Base-by-base conservation (phyloP, 805 yeast species). In the Lipomyces sp. region DNA sequence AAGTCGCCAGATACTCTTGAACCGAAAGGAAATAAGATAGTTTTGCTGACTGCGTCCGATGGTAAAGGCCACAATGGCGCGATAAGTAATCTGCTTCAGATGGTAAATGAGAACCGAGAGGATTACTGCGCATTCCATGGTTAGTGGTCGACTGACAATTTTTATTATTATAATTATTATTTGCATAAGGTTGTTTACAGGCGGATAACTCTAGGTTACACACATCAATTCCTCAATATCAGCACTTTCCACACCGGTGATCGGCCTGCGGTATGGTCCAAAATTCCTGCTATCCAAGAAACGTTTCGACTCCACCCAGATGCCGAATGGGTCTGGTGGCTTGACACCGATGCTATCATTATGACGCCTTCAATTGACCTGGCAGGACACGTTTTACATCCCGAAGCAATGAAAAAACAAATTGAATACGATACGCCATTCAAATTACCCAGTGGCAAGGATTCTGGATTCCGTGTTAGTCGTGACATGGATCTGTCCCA, bases 241-340 rank as follows among this genome's bases (percentile, higher is more conserved):
- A 64, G 74, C 15, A 63, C 72, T n/a, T 72, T 64, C 63, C 64
- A 53, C 35, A 37, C 33, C n/a, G 53, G 50, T 35, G 66, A 61
- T 6, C 63, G 66, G 29, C 69, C 62, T 3, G 61, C 62, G 18
- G 71, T 64, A 7, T 78, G 80, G 80, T 71, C 71, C 50, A 78
- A 78, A 62, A 64, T 78, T 34, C 75, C 77, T 4, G 78, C 79
- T 15, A 71, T 78, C 29, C 67, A 67, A 59, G 75, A 75, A 13
- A 74, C 78, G 3, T 76, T 77, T 53, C 72, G 69, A 13, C 53
- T 51, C 33, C 62, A 75, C 63, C 79, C 80, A 4, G 71, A 74
- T 2, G 79, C 75, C 24, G 77, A 78, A 60, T 78, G 80, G 80
- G 71, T 78, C 34, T 78, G 79, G 79, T 78, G 80, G 80, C 71